Conservation (phyloP, 176 grass and related monocot genomes). For the Bonia amplexicaulis region DNA sequence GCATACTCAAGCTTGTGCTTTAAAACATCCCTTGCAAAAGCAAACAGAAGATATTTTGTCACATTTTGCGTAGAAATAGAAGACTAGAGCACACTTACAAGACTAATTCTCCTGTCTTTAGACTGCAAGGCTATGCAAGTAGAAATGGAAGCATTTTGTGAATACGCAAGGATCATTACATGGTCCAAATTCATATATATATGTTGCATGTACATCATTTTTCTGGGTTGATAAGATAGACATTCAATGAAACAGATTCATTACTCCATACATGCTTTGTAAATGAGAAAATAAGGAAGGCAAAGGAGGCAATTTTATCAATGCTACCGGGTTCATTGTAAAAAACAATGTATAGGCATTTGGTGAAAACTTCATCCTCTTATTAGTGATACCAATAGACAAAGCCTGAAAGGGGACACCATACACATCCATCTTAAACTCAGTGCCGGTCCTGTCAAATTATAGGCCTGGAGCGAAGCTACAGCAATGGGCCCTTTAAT, state of each 20-base stretch:
- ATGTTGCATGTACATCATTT: background rate
- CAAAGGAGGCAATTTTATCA: background rate
- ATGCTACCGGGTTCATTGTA: background rate
- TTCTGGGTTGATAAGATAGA: no score
- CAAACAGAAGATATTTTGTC: no score
- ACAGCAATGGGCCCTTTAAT: no score
- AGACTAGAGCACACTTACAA: no score
- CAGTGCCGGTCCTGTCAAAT: no score
- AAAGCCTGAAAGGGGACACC: background rate
- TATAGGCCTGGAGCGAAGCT: no score
- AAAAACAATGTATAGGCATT: background rate
- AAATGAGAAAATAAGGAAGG: background rate
- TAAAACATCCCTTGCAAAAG: no score
- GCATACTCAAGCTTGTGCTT: no score
- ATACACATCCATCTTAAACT: background rate
- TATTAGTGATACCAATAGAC: background rate
- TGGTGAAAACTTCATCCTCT: background rate
- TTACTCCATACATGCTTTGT: background rate
- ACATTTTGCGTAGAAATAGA: no score
- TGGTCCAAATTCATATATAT: background rate
- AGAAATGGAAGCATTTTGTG: background rate
- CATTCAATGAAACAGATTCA: no score
- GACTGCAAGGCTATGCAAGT: background rate
- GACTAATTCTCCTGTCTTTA: background rate
- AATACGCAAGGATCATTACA: background rate